Conservation (phyloP, 2,329 filamentous ascomycete species). For the Fusarium poae region DNA sequence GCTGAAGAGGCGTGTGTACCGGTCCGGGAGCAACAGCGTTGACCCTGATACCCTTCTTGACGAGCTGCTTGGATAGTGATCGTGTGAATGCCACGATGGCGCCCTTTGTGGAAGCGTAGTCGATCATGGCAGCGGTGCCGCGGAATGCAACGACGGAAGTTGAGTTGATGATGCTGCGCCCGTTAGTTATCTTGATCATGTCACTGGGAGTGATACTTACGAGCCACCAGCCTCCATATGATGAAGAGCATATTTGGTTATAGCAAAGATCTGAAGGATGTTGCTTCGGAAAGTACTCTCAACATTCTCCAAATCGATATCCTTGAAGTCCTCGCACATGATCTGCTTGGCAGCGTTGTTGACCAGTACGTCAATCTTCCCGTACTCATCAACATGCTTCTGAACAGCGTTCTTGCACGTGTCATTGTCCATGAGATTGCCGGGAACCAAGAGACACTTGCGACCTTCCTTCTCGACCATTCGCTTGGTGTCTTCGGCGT, state of each 20-base stretch:
- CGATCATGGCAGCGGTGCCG: constrained; percentile 63
- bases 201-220: constrained; percentile 48
- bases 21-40: constrained; percentile 61
- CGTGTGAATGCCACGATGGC: constrained; percentile 69
- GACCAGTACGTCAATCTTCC: constrained; percentile 64
- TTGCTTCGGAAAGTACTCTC: constrained; percentile 70
- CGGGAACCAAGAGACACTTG: constrained; percentile 61
- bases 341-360: constrained; percentile 72
- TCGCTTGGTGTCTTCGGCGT: constrained; percentile 66
- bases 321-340: constrained; percentile 64
- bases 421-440: constrained; percentile 63
- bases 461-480: constrained; percentile 64
- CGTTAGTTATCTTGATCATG: not conserved
- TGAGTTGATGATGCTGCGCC: constrained; percentile 66
- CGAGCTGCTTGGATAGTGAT: constrained; percentile 64
- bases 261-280: constrained; percentile 69
- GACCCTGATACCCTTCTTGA: constrained; percentile 69
- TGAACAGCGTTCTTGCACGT: constrained; percentile 66
- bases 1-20: constrained; percentile 60
- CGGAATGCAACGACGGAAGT: constrained; percentile 67
- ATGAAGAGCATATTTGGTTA: constrained; percentile 68
- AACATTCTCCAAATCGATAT: constrained; percentile 67
- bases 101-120: constrained; percentile 70
- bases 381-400: constrained; percentile 64
- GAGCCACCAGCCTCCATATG: constrained; percentile 65